These are phyloP conservation scores for Euphrasia arctica DNA, from an alignment of 305 asterid genomes.

Conservation along the genomic window DNA sequence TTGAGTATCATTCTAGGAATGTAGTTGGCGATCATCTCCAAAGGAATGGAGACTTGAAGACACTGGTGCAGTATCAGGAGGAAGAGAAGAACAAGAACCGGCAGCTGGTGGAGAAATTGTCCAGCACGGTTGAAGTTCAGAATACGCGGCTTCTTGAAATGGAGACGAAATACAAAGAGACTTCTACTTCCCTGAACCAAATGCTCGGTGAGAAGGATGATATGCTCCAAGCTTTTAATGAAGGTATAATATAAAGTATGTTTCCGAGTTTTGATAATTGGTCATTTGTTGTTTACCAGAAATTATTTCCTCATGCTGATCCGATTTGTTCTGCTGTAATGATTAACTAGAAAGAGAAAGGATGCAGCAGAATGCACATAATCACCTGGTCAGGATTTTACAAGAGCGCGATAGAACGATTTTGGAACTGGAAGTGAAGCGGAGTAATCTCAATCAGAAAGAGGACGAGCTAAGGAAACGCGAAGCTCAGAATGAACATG, in stretches of 20 bases:
- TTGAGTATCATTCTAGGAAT: conserved; percentile 25
- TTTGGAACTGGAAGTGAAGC: conserved; percentile 39
- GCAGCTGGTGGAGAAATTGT: conserved; percentile 36
- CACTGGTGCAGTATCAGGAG: conserved; percentile 28
- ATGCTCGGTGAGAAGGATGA: too few species aligned
- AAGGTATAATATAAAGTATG: too few species aligned
- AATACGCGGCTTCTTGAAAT: too few species aligned
- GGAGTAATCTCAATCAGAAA: conserved; percentile 32
- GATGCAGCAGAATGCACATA: conserved; percentile 37
- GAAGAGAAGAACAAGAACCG: conserved; percentile 30
- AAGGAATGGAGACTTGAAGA: conserved; percentile 35
- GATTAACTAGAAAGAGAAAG: conserved; percentile 38
- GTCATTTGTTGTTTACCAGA: too few species aligned
- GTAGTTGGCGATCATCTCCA: conserved; percentile 31
- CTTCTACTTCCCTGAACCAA: too few species aligned
- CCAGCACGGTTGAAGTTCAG: too few species aligned
- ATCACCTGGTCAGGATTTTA: conserved; percentile 32
- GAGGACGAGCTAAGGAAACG: conserved; percentile 47
- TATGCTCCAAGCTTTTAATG: too few species aligned
- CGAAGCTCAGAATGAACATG: conserved; percentile 43
- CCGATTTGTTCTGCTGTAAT: conserved; percentile 2
- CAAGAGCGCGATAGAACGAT: conserved; percentile 32
- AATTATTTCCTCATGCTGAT: background rate
- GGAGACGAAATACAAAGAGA: too few species aligned
- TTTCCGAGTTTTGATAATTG: too few species aligned